phyloP scores from a whole-genome alignment of 345 rosid genomes.

The Citrus cavaleriei region DNA sequence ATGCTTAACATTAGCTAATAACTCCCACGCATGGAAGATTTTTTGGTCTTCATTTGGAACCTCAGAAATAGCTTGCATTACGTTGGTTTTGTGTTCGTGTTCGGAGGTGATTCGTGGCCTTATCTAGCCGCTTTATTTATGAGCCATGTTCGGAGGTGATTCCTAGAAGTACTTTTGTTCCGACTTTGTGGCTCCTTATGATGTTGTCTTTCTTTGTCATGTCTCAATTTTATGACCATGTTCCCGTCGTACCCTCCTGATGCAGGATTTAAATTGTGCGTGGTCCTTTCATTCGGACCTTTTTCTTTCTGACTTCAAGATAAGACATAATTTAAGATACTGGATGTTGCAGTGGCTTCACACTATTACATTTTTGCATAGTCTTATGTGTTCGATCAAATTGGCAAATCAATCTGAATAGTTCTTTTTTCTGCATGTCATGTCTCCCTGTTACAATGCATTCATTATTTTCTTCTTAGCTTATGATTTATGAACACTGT shows the following conservation, averaged over 20 bases:
- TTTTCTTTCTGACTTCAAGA: background rate
- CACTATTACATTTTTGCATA: background rate
- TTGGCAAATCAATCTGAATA: background rate
- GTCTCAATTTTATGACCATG: background rate
- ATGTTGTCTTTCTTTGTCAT: background rate
- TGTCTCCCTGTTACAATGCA: background rate
- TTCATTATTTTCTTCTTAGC: background rate
- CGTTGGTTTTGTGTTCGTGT: background rate
- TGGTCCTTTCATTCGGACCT: background rate
- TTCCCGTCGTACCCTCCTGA: background rate
- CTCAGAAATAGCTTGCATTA: background rate
- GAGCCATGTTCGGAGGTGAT: background rate
- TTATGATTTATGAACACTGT: background rate
- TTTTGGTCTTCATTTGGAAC: background rate
- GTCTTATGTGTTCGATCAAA: background rate
- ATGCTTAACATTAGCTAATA: background rate
- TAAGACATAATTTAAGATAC: background rate
- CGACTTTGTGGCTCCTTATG: background rate
- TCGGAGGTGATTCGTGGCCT: background rate
- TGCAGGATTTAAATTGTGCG: background rate
- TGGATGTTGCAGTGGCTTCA: background rate
- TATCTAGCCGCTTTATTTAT: background rate
- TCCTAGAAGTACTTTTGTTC: background rate
- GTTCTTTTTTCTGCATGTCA: background rate
- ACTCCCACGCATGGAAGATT: background rate